Evolutionary conservation across 2,329 filamentous ascomycete species (phyloP).

Genomic region (Balansia obtecta): DNA sequence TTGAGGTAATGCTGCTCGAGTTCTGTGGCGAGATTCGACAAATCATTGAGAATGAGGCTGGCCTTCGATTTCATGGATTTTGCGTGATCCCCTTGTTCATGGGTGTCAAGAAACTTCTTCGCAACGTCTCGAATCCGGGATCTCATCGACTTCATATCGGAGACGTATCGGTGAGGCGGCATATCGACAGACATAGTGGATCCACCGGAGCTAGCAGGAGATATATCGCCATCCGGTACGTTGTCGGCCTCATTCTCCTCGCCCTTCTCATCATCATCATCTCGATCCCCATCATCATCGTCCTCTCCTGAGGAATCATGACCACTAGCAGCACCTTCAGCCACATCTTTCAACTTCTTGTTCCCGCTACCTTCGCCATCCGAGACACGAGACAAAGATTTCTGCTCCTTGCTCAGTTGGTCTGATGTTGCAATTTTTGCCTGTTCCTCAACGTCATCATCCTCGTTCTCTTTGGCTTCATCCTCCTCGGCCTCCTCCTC

Average conservation of each 20-base stretch:
- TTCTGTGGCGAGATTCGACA: conserved; percentile 59
- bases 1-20: conserved; percentile 60
- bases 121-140: conserved; percentile 64
- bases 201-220: conserved; percentile 52
- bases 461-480: background rate
- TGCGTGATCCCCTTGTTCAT: conserved; percentile 64
- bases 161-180: conserved; percentile 34
- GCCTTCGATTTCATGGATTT: conserved; percentile 71
- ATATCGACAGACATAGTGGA: conserved; percentile 53
- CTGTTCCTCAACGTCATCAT: conserved; percentile 7
- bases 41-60: conserved; percentile 55
- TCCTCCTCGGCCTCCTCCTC: background rate
- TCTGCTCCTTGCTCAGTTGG: background rate
- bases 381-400: background rate
- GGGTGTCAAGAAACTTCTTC: conserved; percentile 69
- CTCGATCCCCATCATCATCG: conserved; percentile 38
- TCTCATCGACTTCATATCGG: conserved; percentile 41
- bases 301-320: conserved; percentile 27
- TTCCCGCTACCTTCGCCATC: conserved; percentile 8
- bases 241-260: conserved; percentile 40
- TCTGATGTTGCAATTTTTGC: conserved; percentile 14
- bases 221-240: conserved; percentile 42
- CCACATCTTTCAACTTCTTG: conserved; percentile 17
- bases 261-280: conserved; percentile 37
- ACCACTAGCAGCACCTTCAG: conserved; percentile 25